These are phyloP conservation scores for Phanerochaete sordida DNA, from an alignment of 768 basidiomycete genomes.

Conservation along the genomic window DNA sequence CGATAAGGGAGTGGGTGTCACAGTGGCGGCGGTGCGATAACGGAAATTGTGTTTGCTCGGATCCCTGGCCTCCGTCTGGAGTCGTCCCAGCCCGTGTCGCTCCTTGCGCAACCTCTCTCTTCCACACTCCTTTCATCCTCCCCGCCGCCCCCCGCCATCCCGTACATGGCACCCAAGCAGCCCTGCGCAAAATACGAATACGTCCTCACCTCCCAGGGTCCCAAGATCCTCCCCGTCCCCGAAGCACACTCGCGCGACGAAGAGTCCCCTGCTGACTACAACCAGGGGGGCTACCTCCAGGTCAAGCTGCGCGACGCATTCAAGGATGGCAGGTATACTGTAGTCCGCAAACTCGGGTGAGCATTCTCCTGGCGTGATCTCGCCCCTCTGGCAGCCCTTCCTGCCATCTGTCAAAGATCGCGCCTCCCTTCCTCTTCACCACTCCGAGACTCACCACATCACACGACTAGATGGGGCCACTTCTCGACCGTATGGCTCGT, in stretches of 20 bases:
- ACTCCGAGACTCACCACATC: conserved; percentile 10
- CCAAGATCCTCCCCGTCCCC: conserved; percentile 69
- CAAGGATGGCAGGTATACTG: conserved; percentile 78
- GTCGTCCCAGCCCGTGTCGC: background rate
- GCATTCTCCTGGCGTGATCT: conserved; percentile 12
- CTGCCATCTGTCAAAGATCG: conserved; percentile 6
- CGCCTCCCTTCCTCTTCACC: conserved; percentile 3
- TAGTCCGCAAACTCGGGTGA: conserved; percentile 88
- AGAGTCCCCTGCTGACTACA: conserved; percentile 82
- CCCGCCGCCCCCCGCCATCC: background rate
- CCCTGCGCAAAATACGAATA: conserved; percentile 73
- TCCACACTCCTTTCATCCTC: conserved; percentile 1
- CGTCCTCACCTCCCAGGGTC: conserved; percentile 61
- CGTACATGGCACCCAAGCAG: conserved; percentile 63
- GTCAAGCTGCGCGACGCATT: conserved; percentile 71
- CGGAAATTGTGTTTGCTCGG: conserved; percentile 2
- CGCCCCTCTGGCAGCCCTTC: background rate
- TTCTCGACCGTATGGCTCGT: conserved; percentile 95
- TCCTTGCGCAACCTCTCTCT: conserved; percentile 1
- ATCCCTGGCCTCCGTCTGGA: background rate
- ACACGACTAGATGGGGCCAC: conserved; percentile 76
- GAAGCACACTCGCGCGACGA: conserved; percentile 69
- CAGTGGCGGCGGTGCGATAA: conserved; percentile 1
- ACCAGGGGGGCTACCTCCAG: conserved; percentile 71
- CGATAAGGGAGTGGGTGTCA: conserved; percentile 3